phyloP scores from a whole-genome alignment of 2,329 filamentous ascomycete genomes.

The Apiospora kogelbergensis region DNA sequence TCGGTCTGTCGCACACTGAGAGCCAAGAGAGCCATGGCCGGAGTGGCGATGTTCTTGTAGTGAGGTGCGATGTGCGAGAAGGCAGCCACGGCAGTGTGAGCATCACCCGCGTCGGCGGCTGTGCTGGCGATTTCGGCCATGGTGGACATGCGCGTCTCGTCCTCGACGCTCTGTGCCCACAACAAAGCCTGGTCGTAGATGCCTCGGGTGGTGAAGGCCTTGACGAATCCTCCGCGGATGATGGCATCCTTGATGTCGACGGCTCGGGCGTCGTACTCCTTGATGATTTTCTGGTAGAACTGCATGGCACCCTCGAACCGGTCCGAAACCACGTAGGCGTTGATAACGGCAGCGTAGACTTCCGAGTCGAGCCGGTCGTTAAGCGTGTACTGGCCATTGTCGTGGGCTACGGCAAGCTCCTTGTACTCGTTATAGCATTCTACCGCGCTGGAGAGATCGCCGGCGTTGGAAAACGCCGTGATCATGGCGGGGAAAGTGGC shows the following conservation, averaged over 20 bases:
- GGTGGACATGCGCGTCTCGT: conserved; percentile 57
- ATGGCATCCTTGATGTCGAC: conserved; percentile 69
- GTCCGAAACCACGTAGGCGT: conserved; percentile 81
- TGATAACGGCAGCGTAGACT: conserved; percentile 89
- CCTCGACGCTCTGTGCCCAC: conserved; percentile 67
- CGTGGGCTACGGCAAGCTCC: conserved; percentile 78
- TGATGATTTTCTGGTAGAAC: conserved; percentile 80
- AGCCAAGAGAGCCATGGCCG: conserved; percentile 80
- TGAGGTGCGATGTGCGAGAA: conserved; percentile 59
- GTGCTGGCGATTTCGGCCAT: conserved; percentile 73
- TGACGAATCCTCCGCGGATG: conserved; percentile 73
- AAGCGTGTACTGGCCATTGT: conserved; percentile 69
- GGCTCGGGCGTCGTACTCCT: conserved; percentile 57
- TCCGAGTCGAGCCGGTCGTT: conserved; percentile 75
- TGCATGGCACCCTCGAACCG: conserved; percentile 79
- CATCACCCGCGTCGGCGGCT: conserved; percentile 78
- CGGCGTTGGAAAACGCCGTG: conserved; percentile 79
- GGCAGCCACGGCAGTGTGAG: conserved; percentile 65
- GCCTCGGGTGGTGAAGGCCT: conserved; percentile 70
- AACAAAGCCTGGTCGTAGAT: conserved; percentile 72
- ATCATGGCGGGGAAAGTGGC: conserved; percentile 93
- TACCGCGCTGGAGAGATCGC: conserved; percentile 83
- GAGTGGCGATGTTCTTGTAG: conserved; percentile 49
- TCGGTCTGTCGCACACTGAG: conserved; percentile 83
- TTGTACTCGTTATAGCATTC: conserved; percentile 97